Base-by-base conservation (phyloP, 2,329 filamentous ascomycete genomes). In the Ascochyta rabiei region DNA sequence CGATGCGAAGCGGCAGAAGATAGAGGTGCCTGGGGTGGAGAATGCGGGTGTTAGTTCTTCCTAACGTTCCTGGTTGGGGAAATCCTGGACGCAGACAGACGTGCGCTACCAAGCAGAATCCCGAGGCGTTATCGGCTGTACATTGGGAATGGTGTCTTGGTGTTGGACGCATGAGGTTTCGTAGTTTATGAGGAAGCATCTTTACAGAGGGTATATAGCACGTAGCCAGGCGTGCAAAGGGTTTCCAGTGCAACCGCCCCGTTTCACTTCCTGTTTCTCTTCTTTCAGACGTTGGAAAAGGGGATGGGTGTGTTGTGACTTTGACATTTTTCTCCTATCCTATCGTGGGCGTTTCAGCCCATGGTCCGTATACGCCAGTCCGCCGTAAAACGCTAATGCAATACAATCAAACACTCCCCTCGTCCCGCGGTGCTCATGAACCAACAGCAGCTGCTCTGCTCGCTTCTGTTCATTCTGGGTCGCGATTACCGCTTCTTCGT, bases 401-500 rank as follows among this genome's bases (percentile, higher is more conserved):
- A 55, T 55, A 41, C 35, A 55, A 55, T 46, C 41, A 46, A 50
- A 30, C 37, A 46, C 8, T 34, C n/a, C n/a, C 34, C 7, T 41
- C 28, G 2, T 30, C 6, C 13, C 28, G 28, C 28, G 12, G 10
- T 30, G 12, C 28, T 10, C 13, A 15, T 30, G 28, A 30, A 30
- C 12, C 28, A 12, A 6, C 28, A 30, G 10, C 13, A 30, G 9
- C 28, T 28, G 24, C 24, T 23, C 24, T 13, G 28, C 28, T 30
- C 28, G 12, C 28, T 30, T 30, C 12, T 3, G 16, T 34, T 15
- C 28, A 7, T 6, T 9, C 5, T 6, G 9, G 2, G 6, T 12
- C 26, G 12, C 16, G 23, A 45, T 41, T 77, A 81, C 69, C 77
- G 71, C 77, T 81, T 81, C 72, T 76, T 77, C 34, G 67, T 71